These are phyloP conservation scores for Barbatosphaeria neglecta DNA, from an alignment of 495 filamentous ascomycete species.

Conservation along the genomic window DNA sequence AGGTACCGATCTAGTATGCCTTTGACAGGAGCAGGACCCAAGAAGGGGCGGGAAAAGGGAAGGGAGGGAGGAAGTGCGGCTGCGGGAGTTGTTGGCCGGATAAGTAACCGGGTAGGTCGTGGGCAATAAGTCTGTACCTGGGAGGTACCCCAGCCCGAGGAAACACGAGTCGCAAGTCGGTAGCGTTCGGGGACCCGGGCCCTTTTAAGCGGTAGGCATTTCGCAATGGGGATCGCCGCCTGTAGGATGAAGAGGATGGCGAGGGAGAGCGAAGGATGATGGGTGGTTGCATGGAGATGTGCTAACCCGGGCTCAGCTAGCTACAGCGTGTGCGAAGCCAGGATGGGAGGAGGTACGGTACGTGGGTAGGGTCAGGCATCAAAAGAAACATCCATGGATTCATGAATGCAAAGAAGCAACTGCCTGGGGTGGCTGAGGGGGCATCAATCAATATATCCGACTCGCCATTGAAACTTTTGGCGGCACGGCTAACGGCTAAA, in stretches of 20 bases:
- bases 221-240: not conserved
- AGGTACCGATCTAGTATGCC: too few species aligned
- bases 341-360: too few species aligned
- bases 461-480: not conserved
- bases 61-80: not conserved
- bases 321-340: too few species aligned
- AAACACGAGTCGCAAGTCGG: not conserved
- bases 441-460: not conserved
- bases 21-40: too few species aligned
- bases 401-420: too few species aligned
- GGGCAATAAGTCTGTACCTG: not conserved
- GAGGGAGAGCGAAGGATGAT: too few species aligned
- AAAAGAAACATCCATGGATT: too few species aligned
- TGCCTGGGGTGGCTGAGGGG: not conserved
- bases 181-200: not conserved
- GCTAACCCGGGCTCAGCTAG: too few species aligned
- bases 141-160: not conserved
- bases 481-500: not conserved
- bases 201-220: not conserved
- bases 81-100: not conserved
- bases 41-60: not conserved
- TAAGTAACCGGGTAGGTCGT: not conserved
- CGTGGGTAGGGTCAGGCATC: too few species aligned
- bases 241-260: not conserved
- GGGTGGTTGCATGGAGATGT: too few species aligned